phyloP scores from a whole-genome alignment of 495 filamentous ascomycete genomes.

The Paragyromitra xinjiangensis region DNA sequence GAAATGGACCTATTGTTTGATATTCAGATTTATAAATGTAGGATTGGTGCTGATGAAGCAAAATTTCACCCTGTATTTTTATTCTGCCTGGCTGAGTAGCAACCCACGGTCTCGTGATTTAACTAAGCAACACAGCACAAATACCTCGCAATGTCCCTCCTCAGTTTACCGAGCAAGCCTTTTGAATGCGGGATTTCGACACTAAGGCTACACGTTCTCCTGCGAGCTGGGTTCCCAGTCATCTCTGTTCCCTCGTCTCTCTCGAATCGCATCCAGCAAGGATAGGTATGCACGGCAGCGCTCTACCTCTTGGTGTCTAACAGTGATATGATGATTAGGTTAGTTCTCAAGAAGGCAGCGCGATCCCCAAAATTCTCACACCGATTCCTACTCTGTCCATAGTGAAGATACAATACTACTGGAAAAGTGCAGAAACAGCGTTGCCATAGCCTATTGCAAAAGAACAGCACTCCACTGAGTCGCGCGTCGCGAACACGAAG shows the following conservation, averaged over 20 bases:
- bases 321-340: background rate
- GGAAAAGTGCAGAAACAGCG: too few species aligned
- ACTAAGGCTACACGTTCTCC: background rate
- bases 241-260: background rate
- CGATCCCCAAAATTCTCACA: too few species aligned
- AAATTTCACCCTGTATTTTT: slow-evolving; percentile 10
- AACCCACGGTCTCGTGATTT: background rate
- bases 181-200: background rate
- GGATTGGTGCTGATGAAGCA: slow-evolving; percentile 8
- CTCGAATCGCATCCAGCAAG: background rate
- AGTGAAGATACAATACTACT: too few species aligned
- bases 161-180: background rate
- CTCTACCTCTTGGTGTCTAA: background rate
- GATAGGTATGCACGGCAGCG: background rate
- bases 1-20: slow-evolving; percentile 25
- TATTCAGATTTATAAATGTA: slow-evolving; percentile 15
- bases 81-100: background rate
- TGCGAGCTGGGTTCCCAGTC: background rate
- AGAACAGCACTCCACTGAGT: too few species aligned
- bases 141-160: background rate
- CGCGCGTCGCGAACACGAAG: too few species aligned
- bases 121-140: background rate
- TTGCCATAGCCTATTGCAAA: too few species aligned
- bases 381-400: too few species aligned
- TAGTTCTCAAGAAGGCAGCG: too few species aligned